Conservation (phyloP, 805 yeast species). For the Yarrowia sp. region DNA sequence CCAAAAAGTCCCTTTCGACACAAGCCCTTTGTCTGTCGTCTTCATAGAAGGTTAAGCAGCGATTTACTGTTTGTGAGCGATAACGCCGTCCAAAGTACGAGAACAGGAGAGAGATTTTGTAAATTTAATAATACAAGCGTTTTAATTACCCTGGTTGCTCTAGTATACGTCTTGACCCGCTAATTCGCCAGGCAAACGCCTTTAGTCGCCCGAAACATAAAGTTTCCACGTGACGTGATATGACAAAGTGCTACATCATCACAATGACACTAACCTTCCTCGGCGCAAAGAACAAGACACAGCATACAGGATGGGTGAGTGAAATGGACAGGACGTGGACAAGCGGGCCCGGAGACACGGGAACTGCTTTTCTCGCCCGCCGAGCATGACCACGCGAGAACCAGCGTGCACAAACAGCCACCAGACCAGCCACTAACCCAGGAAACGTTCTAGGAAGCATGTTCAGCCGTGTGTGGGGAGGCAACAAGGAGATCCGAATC, state of each 20-base stretch:
- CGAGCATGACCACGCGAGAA: too few species aligned
- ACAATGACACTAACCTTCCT: slow-evolving; percentile 10
- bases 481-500: slow-evolving; percentile 83
- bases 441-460: slow-evolving; percentile 89
- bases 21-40: not conserved
- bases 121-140: too few species aligned
- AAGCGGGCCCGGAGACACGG: too few species aligned
- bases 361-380: too few species aligned
- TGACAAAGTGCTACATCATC: slow-evolving; percentile 22
- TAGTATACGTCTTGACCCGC: too few species aligned
- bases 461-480: slow-evolving; percentile 85
- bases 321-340: too few species aligned
- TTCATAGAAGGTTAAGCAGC: not conserved
- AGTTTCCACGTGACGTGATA: slow-evolving; percentile 6
- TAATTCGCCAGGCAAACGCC: too few species aligned
- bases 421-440: slow-evolving; percentile 28
- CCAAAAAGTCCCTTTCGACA: too few species aligned
- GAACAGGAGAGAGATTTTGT: too few species aligned
- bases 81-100: too few species aligned
- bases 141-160: too few species aligned
- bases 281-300: slow-evolving; percentile 15
- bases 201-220: not conserved
- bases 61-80: not conserved
- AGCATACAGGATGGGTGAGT: slow-evolving; percentile 27
- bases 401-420: not conserved